phyloP scores from a whole-genome alignment of 148 eudicot species.

The Rhododendron ovatum region DNA sequence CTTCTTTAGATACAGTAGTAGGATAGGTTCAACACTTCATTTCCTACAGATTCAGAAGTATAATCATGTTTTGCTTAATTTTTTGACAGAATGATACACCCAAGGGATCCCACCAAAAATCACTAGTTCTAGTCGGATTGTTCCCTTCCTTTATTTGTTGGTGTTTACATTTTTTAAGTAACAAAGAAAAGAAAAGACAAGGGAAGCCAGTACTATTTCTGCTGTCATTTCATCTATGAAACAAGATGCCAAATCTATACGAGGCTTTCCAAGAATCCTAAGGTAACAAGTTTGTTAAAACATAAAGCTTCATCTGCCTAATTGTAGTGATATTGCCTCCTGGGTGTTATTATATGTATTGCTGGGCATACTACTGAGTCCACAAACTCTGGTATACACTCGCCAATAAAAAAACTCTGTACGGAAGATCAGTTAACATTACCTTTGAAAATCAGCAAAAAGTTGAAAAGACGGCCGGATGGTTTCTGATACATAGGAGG shows the following conservation, averaged over 20 bases:
- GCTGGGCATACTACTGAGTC: background rate
- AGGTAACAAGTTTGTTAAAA: background rate
- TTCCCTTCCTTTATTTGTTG: background rate
- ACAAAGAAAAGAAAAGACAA: background rate
- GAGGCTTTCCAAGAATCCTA: background rate
- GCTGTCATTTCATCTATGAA: background rate
- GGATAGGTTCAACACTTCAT: background rate
- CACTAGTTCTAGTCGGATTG: background rate
- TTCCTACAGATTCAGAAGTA: background rate
- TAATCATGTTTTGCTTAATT: background rate
- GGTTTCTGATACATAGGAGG: conserved; percentile 62
- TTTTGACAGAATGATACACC: background rate
- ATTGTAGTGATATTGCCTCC: background rate
- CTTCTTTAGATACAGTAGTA: background rate
- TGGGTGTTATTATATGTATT: background rate
- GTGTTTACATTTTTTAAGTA: background rate
- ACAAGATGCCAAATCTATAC: background rate
- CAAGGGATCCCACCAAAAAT: background rate
- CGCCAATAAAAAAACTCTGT: background rate
- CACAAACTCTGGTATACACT: background rate
- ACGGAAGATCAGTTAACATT: background rate
- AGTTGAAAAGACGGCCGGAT: conserved; percentile 77
- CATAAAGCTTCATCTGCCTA: background rate
- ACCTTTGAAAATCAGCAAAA: conserved; percentile 84
- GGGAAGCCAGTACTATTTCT: background rate